Evolutionary conservation across 2,329 filamentous ascomycete species (phyloP), one percentile per base, ranked within the genome.

Genomic region (Pseudogymnoascus sp.): DNA sequence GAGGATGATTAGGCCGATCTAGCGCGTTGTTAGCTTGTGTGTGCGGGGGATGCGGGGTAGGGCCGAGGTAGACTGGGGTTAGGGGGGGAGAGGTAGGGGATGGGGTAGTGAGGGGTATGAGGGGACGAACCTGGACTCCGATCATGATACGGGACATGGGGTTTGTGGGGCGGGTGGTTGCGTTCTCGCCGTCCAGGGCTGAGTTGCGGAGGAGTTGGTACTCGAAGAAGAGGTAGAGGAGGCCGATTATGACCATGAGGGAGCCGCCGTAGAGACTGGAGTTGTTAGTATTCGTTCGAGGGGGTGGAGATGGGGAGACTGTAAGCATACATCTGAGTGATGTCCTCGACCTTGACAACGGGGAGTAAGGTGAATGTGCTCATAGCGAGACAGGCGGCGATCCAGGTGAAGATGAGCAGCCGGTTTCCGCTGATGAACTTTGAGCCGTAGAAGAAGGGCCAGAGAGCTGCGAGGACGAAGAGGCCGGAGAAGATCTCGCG

Each of bases 301-400:
- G 44, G 44, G 7, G 31, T 4, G 21, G 59, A n/a, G 12, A 37
- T 4, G 14, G 18, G 7, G 42, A 40, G 1, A 35, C 6, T 11
- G 7, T 38, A 47, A 47, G 1, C 83, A 73, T 78, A 92, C 88
- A 96, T 91, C 25, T 91, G 79, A 63, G 79, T 81, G 3, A 91
- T 73, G 69, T 89, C 84, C 72, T 99, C 95, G 0, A 85, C 78
- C 75, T 97, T 99, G 75, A 90, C 87, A 1, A 91, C 94, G 1
- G 91, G 89, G 1, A 99, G 79, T 12, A 97, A 76, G 0, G 94
- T 99, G 71, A 99, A 99, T 2, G 84, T 82, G 73, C 93, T 94
- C 92, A 97, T 96, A 3, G 87, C 77, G 1, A 87, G 68, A 74
- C 92, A 97, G 3, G 90, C 89, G 38, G 87, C 69, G 7, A 83